Evolutionary conservation across 495 filamentous ascomycete genomes (phyloP).

Genomic region (Penicillium pancosmium): DNA sequence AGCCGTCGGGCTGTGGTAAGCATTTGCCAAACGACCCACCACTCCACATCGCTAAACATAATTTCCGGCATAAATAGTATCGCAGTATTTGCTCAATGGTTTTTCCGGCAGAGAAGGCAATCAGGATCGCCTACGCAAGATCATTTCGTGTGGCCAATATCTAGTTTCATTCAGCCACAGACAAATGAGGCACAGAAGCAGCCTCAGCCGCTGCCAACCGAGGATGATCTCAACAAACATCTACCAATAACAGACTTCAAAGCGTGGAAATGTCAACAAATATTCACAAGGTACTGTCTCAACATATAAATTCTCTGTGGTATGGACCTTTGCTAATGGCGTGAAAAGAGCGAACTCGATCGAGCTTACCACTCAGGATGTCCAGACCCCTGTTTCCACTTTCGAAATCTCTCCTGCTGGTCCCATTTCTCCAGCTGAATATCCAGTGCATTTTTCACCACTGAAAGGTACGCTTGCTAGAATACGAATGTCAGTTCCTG

Average conservation of each 20-base stretch:
- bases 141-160: constrained; percentile 2
- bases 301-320: no score
- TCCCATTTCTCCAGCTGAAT: constrained; percentile 8
- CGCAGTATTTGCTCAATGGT: constrained; percentile 6
- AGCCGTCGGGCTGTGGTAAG: constrained; percentile 5
- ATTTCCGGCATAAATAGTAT: neutral
- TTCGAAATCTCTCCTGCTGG: neutral
- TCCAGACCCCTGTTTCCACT: neutral
- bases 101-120: constrained; percentile 2
- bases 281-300: constrained; percentile 5
- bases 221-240: constrained; percentile 5
- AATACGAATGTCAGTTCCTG: no score
- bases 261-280: constrained; percentile 8
- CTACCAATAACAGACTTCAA: constrained; percentile 9
- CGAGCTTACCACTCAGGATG: neutral
- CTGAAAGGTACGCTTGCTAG: no score
- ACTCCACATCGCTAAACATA: neutral
- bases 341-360: constrained; percentile 4
- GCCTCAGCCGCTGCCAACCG: constrained; percentile 6
- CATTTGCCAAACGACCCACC: constrained; percentile 1
- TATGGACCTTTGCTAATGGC: constrained; percentile 3
- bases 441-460: no score
- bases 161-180: constrained; percentile 1
- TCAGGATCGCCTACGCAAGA: neutral
- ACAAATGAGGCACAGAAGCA: constrained; percentile 3